Percentiles rank a stretch among this genome's conserved stretches.
These are phyloP conservation scores for Exophiala bonariae DNA, from an alignment of 2,329 filamentous ascomycete genomes.

Conservation along the genomic window DNA sequence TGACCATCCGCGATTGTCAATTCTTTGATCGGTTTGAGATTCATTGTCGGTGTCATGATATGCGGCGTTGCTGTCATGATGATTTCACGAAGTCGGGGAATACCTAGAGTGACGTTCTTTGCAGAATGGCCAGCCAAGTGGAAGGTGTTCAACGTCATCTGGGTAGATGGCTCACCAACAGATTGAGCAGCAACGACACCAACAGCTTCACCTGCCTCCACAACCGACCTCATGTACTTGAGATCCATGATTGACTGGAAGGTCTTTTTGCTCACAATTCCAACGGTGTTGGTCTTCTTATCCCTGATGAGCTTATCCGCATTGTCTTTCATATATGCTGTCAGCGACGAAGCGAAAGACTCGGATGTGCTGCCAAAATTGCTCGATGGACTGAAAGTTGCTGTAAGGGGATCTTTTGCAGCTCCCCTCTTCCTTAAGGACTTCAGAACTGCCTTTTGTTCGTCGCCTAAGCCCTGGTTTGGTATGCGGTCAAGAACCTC, in stretches of 20 bases:
- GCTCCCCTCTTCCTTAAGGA: conserved; percentile 49
- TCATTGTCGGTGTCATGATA: conserved; percentile 91
- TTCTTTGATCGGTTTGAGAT: conserved; percentile 73
- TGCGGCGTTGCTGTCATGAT: conserved; percentile 92
- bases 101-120: conserved; percentile 98
- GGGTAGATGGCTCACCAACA: conserved; percentile 93
- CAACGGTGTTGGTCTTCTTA: conserved; percentile 54
- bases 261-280: conserved; percentile 63
- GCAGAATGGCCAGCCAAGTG: conserved; percentile 97
- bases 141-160: conserved; percentile 99
- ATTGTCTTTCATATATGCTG: conserved; percentile 77
- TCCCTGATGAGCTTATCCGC: conserved; percentile 59
- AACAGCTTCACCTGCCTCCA: conserved; percentile 94
- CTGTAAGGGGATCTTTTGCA: conserved; percentile 72
- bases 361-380: conserved; percentile 87
- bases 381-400: conserved; percentile 72
- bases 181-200: conserved; percentile 97
- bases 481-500: conserved; percentile 14
- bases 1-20: conserved; percentile 68
- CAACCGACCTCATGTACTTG: conserved; percentile 88
- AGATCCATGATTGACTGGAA: conserved; percentile 84
- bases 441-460: conserved; percentile 65
- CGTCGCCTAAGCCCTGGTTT: conserved; percentile 27
- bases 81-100: conserved; percentile 93
- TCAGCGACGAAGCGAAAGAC: conserved; percentile 72